Base-by-base conservation (phyloP, 108 stramenopile genomes). In the Epithemia pelagica region DNA sequence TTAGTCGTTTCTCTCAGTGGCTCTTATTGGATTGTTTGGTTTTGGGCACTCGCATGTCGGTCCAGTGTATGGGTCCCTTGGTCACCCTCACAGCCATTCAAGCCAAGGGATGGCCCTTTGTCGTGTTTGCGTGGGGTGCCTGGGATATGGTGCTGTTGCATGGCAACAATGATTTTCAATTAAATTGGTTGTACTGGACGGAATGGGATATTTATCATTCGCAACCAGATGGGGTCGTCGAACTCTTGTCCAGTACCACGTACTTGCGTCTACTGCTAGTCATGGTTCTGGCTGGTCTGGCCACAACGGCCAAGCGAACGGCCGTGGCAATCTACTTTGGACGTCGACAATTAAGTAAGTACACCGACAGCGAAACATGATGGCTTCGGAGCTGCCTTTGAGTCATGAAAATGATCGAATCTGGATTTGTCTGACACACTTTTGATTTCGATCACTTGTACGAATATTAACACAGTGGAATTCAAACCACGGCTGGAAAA, bases 41-140 rank as follows among this genome's bases (percentile, higher is more conserved):
- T 24, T 61, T 80, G 60, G 63, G 80, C 1, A 85, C 76, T 0
- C 57, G 68, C 18, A 2, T 76, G 3, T 61, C 70, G 26, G 74
- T 86, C 26, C 52, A 72, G n/a, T 55, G 78, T 27, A 52, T 87
- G 54, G 91, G 91, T 29, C 92, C 87, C 21, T 66, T 90, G 60
- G 56, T 81, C 1, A 94, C 89, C 2, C 67, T 94, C 22, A 78
- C 82, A 32, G 79, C 62, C 23, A 78, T 89, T 2, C 79, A 90
- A 66, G 81, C 86, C 31, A 83, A 80, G 54, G 92, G 92, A 18
- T 90, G 86, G 87, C 92, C 92, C 0, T 83, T 90, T 37, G 5
- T 89, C 21, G 21, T 80, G 0, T 61, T 62, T 30, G 66, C 62
- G 26, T 92, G 91, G 91, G 83, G 75, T 2, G 10, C 84, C 18